Evolutionary conservation across 495 filamentous ascomycete genomes (phyloP), one percentile per base, ranked within the genome.

Genomic region (Aspergillus ostianus): DNA sequence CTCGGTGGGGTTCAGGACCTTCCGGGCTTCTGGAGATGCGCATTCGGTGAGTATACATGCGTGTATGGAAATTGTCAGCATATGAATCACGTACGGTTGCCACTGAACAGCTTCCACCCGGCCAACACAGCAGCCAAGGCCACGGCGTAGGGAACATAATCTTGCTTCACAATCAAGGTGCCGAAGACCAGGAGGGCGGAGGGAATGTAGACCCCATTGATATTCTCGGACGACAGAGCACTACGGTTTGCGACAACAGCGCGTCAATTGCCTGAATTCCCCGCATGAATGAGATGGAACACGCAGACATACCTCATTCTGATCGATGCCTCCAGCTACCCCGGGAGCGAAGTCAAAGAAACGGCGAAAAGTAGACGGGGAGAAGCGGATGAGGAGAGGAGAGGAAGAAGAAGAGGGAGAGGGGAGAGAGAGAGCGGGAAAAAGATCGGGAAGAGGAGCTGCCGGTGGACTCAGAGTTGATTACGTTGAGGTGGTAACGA

Each of bases 141-240:
- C 29, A 88, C 80, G 13, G 92, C 93, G 69, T 87, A 89, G 26
- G 85, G 84, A 13, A 88, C 68, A 81, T 84, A 96, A 80, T 96
- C 87, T 49, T 71, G 77, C 81, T 95, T 94, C 51, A 91, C 76
- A 59, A 96, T 85, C 58, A 83, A 84, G 46, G 84, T 85, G 64
- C 90, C 91, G 21, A 91, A 73, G 53, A 97, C 76, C 44, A 97
- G 76, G 41, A 97, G 81, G 58, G 84, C 87, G n/a, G 88, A 87
- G 56, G 93, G 93, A 64, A 96, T 87, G 70, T 94, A 92, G 64
- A 93, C 84, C 64, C 88, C 88, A 69, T 88, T 85, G 66, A 94
- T 69, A 64, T 79, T 82, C 65, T 84, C 80, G 55, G 76, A 63
- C 52, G 83, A 79, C 32, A 82, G 60, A 30, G 70, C 64, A 52